These are phyloP conservation scores for Saccharomyces cerevisiae DNA, from an alignment of 805 yeast genomes.

Conservation along the genomic window DNA sequence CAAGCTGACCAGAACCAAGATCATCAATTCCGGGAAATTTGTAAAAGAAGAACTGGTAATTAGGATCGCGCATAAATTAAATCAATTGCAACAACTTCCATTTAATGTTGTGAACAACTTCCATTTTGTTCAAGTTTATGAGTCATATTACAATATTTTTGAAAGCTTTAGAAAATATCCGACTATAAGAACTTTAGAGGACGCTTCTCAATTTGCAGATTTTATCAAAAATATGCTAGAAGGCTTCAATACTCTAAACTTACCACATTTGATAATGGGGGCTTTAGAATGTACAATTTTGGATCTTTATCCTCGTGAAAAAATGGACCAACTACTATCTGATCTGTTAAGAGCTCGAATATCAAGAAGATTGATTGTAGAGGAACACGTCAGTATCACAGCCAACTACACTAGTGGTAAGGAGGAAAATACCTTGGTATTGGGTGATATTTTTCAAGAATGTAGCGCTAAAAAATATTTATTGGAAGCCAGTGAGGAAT, in stretches of 20 bases:
- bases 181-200: slow-evolving; percentile 57
- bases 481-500: slow-evolving; percentile 42
- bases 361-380: slow-evolving; percentile 81
- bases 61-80: slow-evolving; percentile 69
- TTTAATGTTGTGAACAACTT: slow-evolving; percentile 77
- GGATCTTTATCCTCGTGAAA: slow-evolving; percentile 45
- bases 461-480: slow-evolving; percentile 69
- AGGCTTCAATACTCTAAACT: slow-evolving; percentile 69
- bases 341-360: slow-evolving; percentile 77
- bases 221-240: slow-evolving; percentile 53
- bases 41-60: slow-evolving; percentile 80
- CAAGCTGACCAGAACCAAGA: slow-evolving; percentile 65
- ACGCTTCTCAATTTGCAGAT: slow-evolving; percentile 65
- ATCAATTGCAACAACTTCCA: slow-evolving; percentile 75
- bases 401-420: slow-evolving; percentile 45
- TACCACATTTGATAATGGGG: slow-evolving; percentile 90
- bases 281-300: slow-evolving; percentile 71
- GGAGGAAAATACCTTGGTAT: slow-evolving; percentile 38
- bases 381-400: slow-evolving; percentile 80
- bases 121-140: slow-evolving; percentile 82
- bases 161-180: slow-evolving; percentile 74
- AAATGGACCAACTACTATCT: slow-evolving; percentile 68
- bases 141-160: slow-evolving; percentile 80
- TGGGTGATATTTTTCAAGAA: slow-evolving; percentile 75
- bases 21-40: slow-evolving; percentile 78